phyloP scores from a whole-genome alignment of 106 monocot genomes.

The Dioscorea dumetorum region DNA sequence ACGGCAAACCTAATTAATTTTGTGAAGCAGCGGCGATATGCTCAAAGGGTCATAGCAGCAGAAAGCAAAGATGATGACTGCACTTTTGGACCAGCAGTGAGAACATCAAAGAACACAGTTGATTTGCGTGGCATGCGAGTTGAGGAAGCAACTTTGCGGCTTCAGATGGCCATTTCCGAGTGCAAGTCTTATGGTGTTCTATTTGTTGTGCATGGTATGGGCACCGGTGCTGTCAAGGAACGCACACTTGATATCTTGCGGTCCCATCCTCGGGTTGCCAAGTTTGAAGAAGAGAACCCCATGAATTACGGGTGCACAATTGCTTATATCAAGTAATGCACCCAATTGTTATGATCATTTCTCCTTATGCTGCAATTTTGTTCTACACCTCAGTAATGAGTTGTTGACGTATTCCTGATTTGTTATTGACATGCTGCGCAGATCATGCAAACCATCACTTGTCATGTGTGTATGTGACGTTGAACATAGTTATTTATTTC shows the following conservation, averaged over 20 bases:
- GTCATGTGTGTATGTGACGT: too few relatives aligned
- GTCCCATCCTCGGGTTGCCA: conserved; percentile 65
- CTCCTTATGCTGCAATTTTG: too few relatives aligned
- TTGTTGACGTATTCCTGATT: too few relatives aligned
- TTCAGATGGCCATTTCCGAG: conserved; percentile 50
- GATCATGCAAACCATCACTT: too few relatives aligned
- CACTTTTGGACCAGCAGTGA: conserved; percentile 55
- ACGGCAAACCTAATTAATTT: too few relatives aligned
- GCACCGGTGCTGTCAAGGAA: conserved; percentile 70
- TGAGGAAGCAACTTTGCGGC: conserved; percentile 48
- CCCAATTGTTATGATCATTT: too few relatives aligned
- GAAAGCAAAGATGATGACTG: conserved; percentile 19
- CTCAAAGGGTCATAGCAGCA: background rate
- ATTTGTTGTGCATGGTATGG: conserved; percentile 74
- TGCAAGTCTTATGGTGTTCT: conserved; percentile 53
- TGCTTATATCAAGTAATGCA: conserved; percentile 49
- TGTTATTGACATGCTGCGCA: too few relatives aligned
- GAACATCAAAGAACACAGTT: conserved; percentile 77
- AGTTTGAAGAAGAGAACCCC: conserved; percentile 80
- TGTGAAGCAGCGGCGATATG: too few relatives aligned
- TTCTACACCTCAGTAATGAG: too few relatives aligned
- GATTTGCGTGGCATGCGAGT: conserved; percentile 70
- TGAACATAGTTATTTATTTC: too few relatives aligned
- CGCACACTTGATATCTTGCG: conserved; percentile 36
- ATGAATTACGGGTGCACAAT: conserved; percentile 83